Evolutionary conservation across 2,329 filamentous ascomycete species (phyloP), one percentile per base, ranked within the genome.

Genomic region (Xylaria sp.): DNA sequence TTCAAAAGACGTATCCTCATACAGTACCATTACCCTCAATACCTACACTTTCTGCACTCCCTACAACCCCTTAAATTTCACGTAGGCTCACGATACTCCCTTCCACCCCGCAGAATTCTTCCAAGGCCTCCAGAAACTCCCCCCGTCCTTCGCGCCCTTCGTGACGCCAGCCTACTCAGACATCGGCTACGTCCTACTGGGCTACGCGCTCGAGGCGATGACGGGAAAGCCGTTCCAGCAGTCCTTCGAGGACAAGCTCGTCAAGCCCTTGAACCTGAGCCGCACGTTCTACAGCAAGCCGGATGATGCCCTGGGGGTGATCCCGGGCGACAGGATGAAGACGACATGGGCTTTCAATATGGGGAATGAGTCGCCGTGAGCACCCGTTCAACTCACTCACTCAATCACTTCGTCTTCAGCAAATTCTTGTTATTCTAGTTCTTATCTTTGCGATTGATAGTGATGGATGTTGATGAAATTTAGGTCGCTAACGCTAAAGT

Each of bases 81-180:
- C n/a, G n/a, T n/a, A n/a, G n/a, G n/a, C n/a, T n/a, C n/a, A n/a
- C n/a, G n/a, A n/a, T n/a, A n/a, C n/a, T n/a, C n/a, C n/a, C n/a
- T n/a, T n/a, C n/a, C n/a, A n/a, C 17, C 12, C 15, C 11, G 38
- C 52, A 76, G 73, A 75, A 28, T 74, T 74, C 53, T 75, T 75
- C 56, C 58, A 66, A 14, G 70, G 72, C 1, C 64, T 77, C 2
- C 61, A 64, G n/a, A 67, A 57, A n/a, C 52, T 73, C 1, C 68
- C 76, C 6, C 76, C 76, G 0, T 72, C 74, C 0, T 75, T 73
- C 35, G 64, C 72, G 0, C 71, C 77, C 0, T 77, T 72, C 15
- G 71, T 70, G 2, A 78, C 77, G 0, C 77, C 78, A 1, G 67
- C 71, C 0, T 80, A 79, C 35, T 78, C 78, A 0, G 77, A 79